phyloP scores from a whole-genome alignment of 805 yeast species.

The Wickerhamomyces strasburgensis region DNA sequence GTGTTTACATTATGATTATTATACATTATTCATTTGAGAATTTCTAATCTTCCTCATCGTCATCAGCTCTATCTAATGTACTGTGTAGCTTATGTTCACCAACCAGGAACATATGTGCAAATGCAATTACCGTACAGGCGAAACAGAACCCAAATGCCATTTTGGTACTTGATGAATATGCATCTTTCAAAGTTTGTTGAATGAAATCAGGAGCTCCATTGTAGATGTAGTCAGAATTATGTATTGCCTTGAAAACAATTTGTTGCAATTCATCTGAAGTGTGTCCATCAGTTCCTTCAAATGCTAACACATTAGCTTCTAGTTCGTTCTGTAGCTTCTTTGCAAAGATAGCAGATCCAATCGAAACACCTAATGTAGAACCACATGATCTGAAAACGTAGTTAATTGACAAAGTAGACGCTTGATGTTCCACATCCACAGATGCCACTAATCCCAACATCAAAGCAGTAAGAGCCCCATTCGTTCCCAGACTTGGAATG shows the following conservation, averaged over 20 bases:
- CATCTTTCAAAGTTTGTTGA: conserved; percentile 37
- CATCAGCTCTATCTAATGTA: conserved; percentile 35
- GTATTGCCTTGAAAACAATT: conserved; percentile 47
- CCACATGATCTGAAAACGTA: conserved; percentile 62
- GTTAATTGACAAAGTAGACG: conserved; percentile 58
- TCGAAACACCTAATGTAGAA: conserved; percentile 57
- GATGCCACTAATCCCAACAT: conserved; percentile 64
- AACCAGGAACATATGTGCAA: conserved; percentile 39
- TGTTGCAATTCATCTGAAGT: conserved; percentile 31
- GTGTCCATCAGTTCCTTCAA: conserved; percentile 31
- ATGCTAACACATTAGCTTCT: conserved; percentile 25
- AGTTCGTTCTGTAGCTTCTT: conserved; percentile 31
- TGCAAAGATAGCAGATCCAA: conserved; percentile 59
- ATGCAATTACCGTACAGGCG: conserved; percentile 33
- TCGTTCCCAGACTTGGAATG: conserved; percentile 48
- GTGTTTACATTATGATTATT: too few species aligned
- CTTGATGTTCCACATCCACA: conserved; percentile 58
- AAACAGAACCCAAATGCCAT: conserved; percentile 45
- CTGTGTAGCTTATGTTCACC: conserved; percentile 53
- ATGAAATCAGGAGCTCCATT: conserved; percentile 48
- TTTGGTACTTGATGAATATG: conserved; percentile 49
- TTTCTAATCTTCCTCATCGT: neutral
- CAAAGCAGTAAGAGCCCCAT: conserved; percentile 57
- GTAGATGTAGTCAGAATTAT: conserved; percentile 47
- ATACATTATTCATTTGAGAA: too few species aligned